Base-by-base conservation (phyloP, 306 rosid genomes). In the Casuarina cunninghamiana region DNA sequence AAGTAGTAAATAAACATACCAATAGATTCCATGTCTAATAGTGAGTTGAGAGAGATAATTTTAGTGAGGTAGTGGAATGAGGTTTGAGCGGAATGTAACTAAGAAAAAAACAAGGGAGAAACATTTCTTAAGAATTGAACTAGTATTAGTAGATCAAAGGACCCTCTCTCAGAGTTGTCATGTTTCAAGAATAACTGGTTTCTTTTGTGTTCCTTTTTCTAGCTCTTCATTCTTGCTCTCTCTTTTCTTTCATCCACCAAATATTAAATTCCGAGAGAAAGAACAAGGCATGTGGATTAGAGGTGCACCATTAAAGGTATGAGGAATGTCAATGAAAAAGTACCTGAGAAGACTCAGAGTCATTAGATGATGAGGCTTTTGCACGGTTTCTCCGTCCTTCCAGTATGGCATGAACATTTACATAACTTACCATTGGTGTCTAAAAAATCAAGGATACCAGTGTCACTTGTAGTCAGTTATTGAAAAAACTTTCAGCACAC, bases 381-480 rank as follows among this genome's bases (percentile, higher is more conserved):
- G 94, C 96, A n/a, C 96, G 98, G 80, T 66, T 85, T 83, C 99
- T 82, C 83, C 96, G 86, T 62, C 82, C 97, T 10, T 95, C 97
- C 39, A 95, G 83, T 26, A 95, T 79, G 55, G 94, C 99, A 78
- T 93, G 97, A 58, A 93, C 99, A 87, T 95, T 95, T 55, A 95
- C 97, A 83, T 93, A 93, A 72, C 93, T 90, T 38, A 95, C 83
- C 93, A 93, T 95, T 26, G 99, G 99, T 10, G 99, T 95, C 97
- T 95, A 83, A 71, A 26, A 73, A 58, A 79, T 51, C 62, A 42
- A 72, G 11, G 53, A 83, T 6, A 16, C 37, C 42, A 79, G 55
- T 26, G 32, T 26, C 11, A 76, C 46, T 39, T 26, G 53, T 74
- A 49, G 74, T 53, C 72, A 78, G 53, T 81, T n/a, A 78, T 50